These are phyloP conservation scores for Tolypocladium guangdongense DNA, from an alignment of 2,329 filamentous ascomycete species.

Conservation along the genomic window DNA sequence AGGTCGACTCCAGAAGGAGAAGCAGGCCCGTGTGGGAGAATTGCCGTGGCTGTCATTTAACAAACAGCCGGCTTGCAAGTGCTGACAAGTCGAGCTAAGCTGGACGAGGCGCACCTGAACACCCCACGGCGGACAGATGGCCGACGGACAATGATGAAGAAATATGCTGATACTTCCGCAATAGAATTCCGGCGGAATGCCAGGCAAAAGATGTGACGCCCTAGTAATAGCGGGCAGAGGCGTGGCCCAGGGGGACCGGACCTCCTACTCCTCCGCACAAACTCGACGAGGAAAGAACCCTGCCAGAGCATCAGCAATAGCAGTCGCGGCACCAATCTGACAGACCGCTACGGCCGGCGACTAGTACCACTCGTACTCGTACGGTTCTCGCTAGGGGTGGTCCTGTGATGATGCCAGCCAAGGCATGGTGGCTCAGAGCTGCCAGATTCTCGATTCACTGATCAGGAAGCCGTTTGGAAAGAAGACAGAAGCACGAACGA, in stretches of 20 bases:
- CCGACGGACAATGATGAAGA: background rate
- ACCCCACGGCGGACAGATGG: background rate
- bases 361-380: too few relatives aligned
- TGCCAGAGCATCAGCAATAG: background rate
- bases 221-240: background rate
- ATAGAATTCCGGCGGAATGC: background rate
- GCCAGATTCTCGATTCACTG: constrained; percentile 8
- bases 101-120: background rate
- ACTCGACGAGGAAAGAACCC: background rate
- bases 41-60: constrained; percentile 1
- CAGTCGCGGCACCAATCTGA: constrained; percentile 7
- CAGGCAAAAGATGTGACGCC: background rate
- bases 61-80: background rate
- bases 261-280: background rate
- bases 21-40: constrained; percentile 1
- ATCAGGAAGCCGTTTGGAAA: constrained; percentile 18
- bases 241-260: background rate
- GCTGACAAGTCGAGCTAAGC: background rate
- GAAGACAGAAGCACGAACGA: constrained; percentile 16
- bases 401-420: background rate
- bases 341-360: constrained; percentile 2
- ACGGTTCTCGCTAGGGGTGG: background rate
- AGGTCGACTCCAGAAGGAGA: constrained; percentile 13
- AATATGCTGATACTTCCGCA: background rate
- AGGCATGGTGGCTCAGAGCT: constrained; percentile 1